These are phyloP conservation scores for Rosellinia necatrix DNA, from an alignment of 2,329 filamentous ascomycete genomes.

Conservation along the genomic window DNA sequence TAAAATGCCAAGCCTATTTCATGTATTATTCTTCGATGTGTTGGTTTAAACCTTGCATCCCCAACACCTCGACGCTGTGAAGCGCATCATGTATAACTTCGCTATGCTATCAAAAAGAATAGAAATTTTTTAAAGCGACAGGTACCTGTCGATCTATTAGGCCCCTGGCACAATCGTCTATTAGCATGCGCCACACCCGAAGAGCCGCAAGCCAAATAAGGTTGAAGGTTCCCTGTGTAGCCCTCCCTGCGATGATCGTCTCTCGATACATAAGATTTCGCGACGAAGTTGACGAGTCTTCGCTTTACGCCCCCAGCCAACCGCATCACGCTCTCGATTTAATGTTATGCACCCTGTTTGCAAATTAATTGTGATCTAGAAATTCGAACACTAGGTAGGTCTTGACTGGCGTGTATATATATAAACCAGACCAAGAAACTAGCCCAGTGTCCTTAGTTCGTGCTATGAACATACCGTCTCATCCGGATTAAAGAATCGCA, in stretches of 20 bases:
- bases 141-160: not conserved
- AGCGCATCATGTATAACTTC: slow-evolving; percentile 10
- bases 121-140: slow-evolving; percentile 3
- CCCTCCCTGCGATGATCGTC: not conserved
- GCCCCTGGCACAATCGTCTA: not conserved
- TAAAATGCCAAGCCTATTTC: slow-evolving; percentile 11
- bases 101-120: slow-evolving; percentile 2
- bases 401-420: not conserved
- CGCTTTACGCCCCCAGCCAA: slow-evolving; percentile 3
- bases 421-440: slow-evolving; percentile 5
- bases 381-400: slow-evolving; percentile 7
- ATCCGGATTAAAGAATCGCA: too few relatives aligned
- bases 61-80: slow-evolving; percentile 5
- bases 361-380: slow-evolving; percentile 6
- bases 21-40: slow-evolving; percentile 11
- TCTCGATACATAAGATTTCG: not conserved
- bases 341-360: slow-evolving; percentile 5
- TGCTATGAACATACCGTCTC: too few relatives aligned
- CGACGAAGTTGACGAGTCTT: slow-evolving; percentile 1
- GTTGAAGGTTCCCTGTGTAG: not conserved
- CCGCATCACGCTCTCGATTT: slow-evolving; percentile 3
- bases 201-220: slow-evolving; percentile 1
- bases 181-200: not conserved
- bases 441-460: too few relatives aligned
- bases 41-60: slow-evolving; percentile 5